Conservation (phyloP, 352 stramenopile genomes). For the Hyaloperonospora brassicae region DNA sequence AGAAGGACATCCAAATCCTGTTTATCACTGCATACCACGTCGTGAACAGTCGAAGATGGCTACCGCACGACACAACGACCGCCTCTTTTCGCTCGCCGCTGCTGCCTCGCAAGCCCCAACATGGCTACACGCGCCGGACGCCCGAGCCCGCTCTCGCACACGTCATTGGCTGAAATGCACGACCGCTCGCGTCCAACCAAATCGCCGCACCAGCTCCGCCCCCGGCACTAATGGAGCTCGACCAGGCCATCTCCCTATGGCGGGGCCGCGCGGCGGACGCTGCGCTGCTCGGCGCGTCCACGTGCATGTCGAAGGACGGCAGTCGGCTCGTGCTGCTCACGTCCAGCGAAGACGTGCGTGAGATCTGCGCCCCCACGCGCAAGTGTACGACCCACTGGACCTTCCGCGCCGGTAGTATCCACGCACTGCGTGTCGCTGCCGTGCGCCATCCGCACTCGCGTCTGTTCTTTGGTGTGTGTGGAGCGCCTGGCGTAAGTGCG, state of each 20-base stretch:
- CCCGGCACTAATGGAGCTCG: slow-evolving; percentile 52
- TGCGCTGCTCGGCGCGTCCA: slow-evolving; percentile 35
- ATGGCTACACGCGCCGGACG: too few relatives aligned
- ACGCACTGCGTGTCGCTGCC: slow-evolving; percentile 43
- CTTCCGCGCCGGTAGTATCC: slow-evolving; percentile 42
- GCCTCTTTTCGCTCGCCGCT: too few relatives aligned
- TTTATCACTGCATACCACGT: too few relatives aligned
- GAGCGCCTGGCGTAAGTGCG: slow-evolving; percentile 22
- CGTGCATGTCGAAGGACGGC: slow-evolving; percentile 36
- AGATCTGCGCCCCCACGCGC: slow-evolving; percentile 50
- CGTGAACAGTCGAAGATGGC: too few relatives aligned
- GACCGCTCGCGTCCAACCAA: slow-evolving; percentile 27
- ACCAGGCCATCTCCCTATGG: slow-evolving; percentile 56
- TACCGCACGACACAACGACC: too few relatives aligned
- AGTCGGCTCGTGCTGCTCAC: slow-evolving; percentile 58
- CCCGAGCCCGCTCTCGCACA: too few relatives aligned
- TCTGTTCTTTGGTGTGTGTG: slow-evolving; percentile 49
- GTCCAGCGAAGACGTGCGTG: slow-evolving; percentile 54
- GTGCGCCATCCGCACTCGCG: slow-evolving; percentile 51
- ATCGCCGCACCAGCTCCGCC: background rate
- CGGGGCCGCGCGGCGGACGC: slow-evolving; percentile 45
- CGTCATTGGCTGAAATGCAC: slow-evolving; percentile 21
- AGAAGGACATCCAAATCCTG: too few relatives aligned
- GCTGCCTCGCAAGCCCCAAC: too few relatives aligned
- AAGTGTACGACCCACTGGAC: slow-evolving; percentile 77